Evolutionary conservation across 2,329 filamentous ascomycete species (phyloP), one percentile per base, ranked within the genome.

Genomic region (Phialemonium atrogriseum): DNA sequence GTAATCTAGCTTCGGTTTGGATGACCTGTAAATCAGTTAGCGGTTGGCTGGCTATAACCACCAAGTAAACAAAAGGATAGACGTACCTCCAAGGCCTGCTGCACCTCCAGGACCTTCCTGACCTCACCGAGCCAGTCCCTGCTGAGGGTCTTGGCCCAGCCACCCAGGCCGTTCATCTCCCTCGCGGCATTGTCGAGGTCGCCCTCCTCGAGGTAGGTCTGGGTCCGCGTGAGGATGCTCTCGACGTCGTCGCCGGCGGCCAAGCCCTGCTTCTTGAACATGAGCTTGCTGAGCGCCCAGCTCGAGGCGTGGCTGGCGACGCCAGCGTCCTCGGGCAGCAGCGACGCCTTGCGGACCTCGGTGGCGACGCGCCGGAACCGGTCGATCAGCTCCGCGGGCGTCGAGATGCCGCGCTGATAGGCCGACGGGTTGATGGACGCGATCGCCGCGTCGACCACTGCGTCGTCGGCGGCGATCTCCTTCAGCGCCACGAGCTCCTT

Each of bases 91-190:
- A 98, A 70, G 50, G 91, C 91, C 64, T 98, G 91, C 62, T 84
- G 80, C 43, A 96, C 91, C 64, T 98, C 91, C 50, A 98, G 67
- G 43, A 94, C 85, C 63, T 87, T 83, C 55, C 91, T 77, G 40
- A 87, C 84, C 68, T 98, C 91, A 32, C 71, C 73, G 45, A 98
- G 62, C 91, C 91, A 98, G 59, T 98, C 91, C 51, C 83, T 79
- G 60, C 85, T 93, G 52, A 98, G 63, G 24, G 88, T 89, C 70
- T 91, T 94, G 28, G 89, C 88, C 91, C 91, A 98, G 16, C 91
- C 91, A 39, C 81, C 73, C 27, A 98, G 68, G 2, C 79, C 76
- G 54, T 96, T 98, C 81, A 98, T 91, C 64, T 98, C 91, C 43
- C 91, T 72, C 10, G 91, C 88, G 3, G 91, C 91, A 32, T 73